These are phyloP conservation scores for Pestalotiopsis sp. DNA, from an alignment of 2,329 filamentous ascomycete species.

Conservation along the genomic window DNA sequence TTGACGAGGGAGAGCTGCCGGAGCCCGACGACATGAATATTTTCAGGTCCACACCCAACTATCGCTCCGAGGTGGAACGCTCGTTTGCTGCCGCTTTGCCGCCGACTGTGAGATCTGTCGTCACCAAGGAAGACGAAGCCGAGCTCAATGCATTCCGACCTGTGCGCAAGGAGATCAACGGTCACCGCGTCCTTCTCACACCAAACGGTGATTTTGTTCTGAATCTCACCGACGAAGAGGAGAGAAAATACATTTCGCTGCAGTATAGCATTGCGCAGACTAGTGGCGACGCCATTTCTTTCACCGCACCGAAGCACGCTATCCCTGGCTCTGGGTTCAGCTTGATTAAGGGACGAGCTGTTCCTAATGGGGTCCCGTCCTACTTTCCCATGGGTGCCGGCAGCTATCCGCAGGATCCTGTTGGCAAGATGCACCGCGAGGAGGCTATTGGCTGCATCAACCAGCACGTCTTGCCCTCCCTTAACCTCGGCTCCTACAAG, in stretches of 20 bases:
- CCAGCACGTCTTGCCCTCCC: conserved; percentile 65
- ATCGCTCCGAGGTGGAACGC: conserved; percentile 35
- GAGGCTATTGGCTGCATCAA: conserved; percentile 71
- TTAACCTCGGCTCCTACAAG: conserved; percentile 55
- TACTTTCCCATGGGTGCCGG: conserved; percentile 58
- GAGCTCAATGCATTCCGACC: conserved; percentile 58
- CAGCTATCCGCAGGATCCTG: conserved; percentile 56
- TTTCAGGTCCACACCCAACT: conserved; percentile 39
- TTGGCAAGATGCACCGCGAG: conserved; percentile 67
- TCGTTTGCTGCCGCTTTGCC: conserved; percentile 33
- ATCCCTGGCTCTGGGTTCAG: conserved; percentile 57
- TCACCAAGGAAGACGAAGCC: conserved; percentile 58
- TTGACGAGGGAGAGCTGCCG: conserved; percentile 35
- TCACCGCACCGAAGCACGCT: conserved; percentile 58
- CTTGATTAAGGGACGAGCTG: conserved; percentile 65
- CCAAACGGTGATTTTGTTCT: conserved; percentile 78
- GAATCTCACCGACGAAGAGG: conserved; percentile 69
- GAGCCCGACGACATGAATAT: conserved; percentile 41
- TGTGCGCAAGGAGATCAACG: conserved; percentile 65
- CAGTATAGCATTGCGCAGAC: conserved; percentile 60
- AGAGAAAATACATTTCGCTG: conserved; percentile 70
- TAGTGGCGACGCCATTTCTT: conserved; percentile 56
- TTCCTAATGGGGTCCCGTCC: conserved; percentile 64
- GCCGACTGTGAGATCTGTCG: conserved; percentile 46
- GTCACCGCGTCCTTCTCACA: conserved; percentile 71